Base-by-base conservation (phyloP, 129 eudicot genomes). In the Flaveria bidentis region DNA sequence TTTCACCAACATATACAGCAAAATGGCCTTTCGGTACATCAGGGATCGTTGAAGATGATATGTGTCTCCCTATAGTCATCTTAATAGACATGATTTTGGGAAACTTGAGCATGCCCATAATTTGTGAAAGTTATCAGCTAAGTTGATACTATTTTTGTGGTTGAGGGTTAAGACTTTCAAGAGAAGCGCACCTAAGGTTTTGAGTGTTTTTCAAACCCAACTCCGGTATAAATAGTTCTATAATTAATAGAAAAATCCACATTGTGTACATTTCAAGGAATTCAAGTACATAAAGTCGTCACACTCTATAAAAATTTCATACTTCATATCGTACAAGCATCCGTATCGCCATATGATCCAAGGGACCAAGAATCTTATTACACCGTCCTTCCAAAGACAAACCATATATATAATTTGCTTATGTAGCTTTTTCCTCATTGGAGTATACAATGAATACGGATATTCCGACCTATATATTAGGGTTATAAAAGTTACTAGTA, bases 151-250 rank as follows among this genome's bases (percentile, higher is more conserved):
- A 57, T 20, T 11, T 11, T 11, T 62, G 18, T 11, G 68, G 46
- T 2, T 53, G 3, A 9, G 30, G 9, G 46, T 33, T 8, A 9
- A 57, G 42, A 17, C 30, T 25, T 12, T 45, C 33, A 25, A 67
- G 52, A 65, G 33, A 30, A 30, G 36, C 7, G 22, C 36, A 26
- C 72, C 9, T 20, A 14, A 71, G 47, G 46, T 62, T 46, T 79
- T 79, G 58, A 62, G 30, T 9, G 53, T 18, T 22, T 6, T 72
- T 6, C 2, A 63, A 49, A 72, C 17, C 20, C 6, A 11, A 39
- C 44, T 12, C 46, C 39, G 78, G 82, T 71, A 71, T 72, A 79
- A 33, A 72, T 71, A 79, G 55, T 36, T 50, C 42, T 58, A 15
- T 47, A 45, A 9, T 2, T 20, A 6, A 60, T 25, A 9, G 53